Conservation (phyloP, 495 filamentous ascomycete species). For the Penicillium waksmanii region DNA sequence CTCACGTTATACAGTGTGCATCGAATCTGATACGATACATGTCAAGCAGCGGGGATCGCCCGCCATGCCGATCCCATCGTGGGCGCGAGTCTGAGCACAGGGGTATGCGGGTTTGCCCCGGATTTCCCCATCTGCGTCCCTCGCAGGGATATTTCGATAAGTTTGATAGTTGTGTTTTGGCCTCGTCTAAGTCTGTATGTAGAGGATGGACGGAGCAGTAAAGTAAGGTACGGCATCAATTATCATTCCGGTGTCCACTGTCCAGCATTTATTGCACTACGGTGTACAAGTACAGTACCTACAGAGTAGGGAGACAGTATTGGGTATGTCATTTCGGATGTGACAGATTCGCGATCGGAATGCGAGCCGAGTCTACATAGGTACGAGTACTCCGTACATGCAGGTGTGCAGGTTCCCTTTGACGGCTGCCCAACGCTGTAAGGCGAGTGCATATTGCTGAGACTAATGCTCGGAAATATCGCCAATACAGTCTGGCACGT, state of each 20-base stretch:
- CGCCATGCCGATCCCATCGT: slow-evolving; percentile 4
- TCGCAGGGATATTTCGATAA: slow-evolving; percentile 1
- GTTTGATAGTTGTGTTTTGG: background rate
- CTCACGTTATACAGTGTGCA: slow-evolving; percentile 1
- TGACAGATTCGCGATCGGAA: slow-evolving; percentile 5
- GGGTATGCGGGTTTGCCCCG: background rate
- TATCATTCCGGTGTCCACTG: background rate
- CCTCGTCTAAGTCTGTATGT: background rate
- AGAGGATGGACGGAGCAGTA: too few relatives aligned
- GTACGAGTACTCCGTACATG: background rate
- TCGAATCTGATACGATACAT: background rate
- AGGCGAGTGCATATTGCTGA: too few relatives aligned
- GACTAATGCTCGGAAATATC: too few relatives aligned
- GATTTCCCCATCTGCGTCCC: background rate
- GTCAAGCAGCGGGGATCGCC: background rate
- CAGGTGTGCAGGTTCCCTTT: too few relatives aligned
- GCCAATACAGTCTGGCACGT: too few relatives aligned
- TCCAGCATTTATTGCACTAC: too few relatives aligned
- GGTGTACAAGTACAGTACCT: too few relatives aligned
- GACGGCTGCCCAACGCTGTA: background rate
- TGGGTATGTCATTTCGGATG: background rate
- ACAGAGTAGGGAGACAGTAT: background rate
- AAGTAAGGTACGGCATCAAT: background rate
- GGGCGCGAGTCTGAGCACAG: slow-evolving; percentile 4
- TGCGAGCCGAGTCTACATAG: background rate